Evolutionary conservation across 163 green algal genomes (phyloP), one percentile per base, ranked within the genome.

Genomic region (Chloroidium sp.): DNA sequence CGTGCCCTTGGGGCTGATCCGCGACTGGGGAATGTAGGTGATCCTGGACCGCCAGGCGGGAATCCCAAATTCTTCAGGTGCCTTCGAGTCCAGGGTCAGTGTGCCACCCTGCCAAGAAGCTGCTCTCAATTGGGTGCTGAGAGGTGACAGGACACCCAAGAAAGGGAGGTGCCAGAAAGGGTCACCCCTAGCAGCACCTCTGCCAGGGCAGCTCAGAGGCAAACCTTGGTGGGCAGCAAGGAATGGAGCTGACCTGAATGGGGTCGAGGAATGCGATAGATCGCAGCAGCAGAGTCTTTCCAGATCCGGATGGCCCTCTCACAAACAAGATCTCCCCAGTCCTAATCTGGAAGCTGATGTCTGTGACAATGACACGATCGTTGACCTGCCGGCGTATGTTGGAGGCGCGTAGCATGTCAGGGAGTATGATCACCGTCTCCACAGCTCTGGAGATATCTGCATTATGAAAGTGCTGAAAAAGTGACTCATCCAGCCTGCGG

Each of bases 271-370:
- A 89, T 0, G 93, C 92, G 0, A 97, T 36, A 0, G 84, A 78
- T 1, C 93, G 86, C 57, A 97, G 84, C 2, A 97, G 81, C 4
- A 96, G 86, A n/a, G 85, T 92, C 82, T 97, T 97, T 62, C 93
- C 93, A 4, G 93, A 87, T 1, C 93, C 92, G 6, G 81, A 91
- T 0, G 93, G 90, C 0, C 93, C 93, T 1, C 80, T 79, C 1
- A 97, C 74, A 68, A 97, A 97, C 0, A 95, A 80, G 0, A 91
- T 85, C n/a, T 97, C 87, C 0, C 91, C 90, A 0, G n/a, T 74
- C 1, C 82, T 59, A 0, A 96, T 59, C 12, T 69, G 69, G 77
- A 96, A 93, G 62, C 68, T 89, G 59, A 93, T 84, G 59, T 84
- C 69, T 0, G 80, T 79, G n/a, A 90, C 67, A 69, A 90, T 87